Percentiles rank a stretch among this genome's conserved stretches.
Evolutionary conservation across 768 basidiomycete species (phyloP).

Genomic region (Naganishia randhawae): DNA sequence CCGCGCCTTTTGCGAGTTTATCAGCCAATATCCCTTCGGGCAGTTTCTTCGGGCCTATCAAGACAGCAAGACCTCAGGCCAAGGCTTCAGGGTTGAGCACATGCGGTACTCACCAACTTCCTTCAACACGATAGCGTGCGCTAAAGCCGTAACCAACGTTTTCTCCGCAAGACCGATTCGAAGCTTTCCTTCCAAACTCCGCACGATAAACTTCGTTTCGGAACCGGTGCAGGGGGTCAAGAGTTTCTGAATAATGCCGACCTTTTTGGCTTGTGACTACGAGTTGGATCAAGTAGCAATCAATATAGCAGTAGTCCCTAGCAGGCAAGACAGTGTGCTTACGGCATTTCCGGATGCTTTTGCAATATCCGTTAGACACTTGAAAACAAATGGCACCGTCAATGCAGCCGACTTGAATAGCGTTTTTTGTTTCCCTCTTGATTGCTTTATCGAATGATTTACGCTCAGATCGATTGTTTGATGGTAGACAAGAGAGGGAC

Average conservation of each 20-base stretch:
- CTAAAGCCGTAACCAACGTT: slow-evolving; percentile 88
- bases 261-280: slow-evolving; percentile 91
- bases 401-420: slow-evolving; percentile 90
- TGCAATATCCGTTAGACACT: slow-evolving; percentile 85
- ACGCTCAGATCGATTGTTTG: background rate
- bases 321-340: slow-evolving; percentile 35
- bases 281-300: background rate
- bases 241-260: slow-evolving; percentile 87
- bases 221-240: slow-evolving; percentile 83
- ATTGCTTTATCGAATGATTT: slow-evolving; percentile 59
- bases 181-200: slow-evolving; percentile 92
- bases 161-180: slow-evolving; percentile 95
- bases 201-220: slow-evolving; percentile 95
- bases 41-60: slow-evolving; percentile 67
- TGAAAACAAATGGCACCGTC: slow-evolving; percentile 83
- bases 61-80: slow-evolving; percentile 51
- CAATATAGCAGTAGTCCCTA: background rate
- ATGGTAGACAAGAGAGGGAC: slow-evolving; percentile 32
- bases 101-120: slow-evolving; percentile 57
- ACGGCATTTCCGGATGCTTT: slow-evolving; percentile 78
- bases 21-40: slow-evolving; percentile 67
- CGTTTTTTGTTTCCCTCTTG: slow-evolving; percentile 82
- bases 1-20: slow-evolving; percentile 71
- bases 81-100: slow-evolving; percentile 38
- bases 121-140: slow-evolving; percentile 80